Percentiles rank a stretch among this genome's conserved stretches.
phyloP scores from a whole-genome alignment of 2,329 filamentous ascomycete species.

The Emericellopsis cladophorae region DNA sequence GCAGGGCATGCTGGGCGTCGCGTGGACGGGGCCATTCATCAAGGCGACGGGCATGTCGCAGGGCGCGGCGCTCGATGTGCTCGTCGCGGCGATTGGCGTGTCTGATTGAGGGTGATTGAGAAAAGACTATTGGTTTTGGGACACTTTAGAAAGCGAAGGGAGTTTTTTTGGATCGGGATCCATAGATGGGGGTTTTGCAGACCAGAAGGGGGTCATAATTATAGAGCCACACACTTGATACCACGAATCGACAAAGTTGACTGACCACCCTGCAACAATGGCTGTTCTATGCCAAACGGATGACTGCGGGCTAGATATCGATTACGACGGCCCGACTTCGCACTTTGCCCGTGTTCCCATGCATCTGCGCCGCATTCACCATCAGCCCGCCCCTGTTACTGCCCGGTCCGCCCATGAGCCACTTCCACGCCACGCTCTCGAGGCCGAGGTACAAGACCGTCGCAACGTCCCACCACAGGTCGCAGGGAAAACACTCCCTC shows the following conservation, averaged over 20 bases:
- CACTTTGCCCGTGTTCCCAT: slow-evolving; percentile 36
- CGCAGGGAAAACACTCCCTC: slow-evolving; percentile 31
- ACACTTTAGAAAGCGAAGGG: too few relatives aligned
- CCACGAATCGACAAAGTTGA: too few relatives aligned
- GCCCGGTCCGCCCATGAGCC: slow-evolving; percentile 40
- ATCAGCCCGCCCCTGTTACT: slow-evolving; percentile 33
- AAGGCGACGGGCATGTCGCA: slow-evolving; percentile 44
- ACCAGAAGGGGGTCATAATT: too few relatives aligned
- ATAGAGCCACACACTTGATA: too few relatives aligned
- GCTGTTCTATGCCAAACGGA: too few relatives aligned
- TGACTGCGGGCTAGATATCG: slow-evolving; percentile 6
- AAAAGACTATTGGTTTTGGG: neutral
- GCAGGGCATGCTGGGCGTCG: slow-evolving; percentile 40
- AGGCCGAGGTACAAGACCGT: slow-evolving; percentile 30
- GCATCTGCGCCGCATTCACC: slow-evolving; percentile 45
- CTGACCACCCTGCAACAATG: too few relatives aligned
- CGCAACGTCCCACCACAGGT: slow-evolving; percentile 31
- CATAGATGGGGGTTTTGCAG: too few relatives aligned
- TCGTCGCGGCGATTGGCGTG: neutral
- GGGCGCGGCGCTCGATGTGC: slow-evolving; percentile 44
- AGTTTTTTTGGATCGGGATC: too few relatives aligned
- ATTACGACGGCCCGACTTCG: slow-evolving; percentile 25
- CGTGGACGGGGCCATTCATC: slow-evolving; percentile 51
- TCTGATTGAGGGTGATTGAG: neutral
- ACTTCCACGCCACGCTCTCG: slow-evolving; percentile 39